Conservation (phyloP, 2,329 filamentous ascomycete species). For the Penicillium sp. region DNA sequence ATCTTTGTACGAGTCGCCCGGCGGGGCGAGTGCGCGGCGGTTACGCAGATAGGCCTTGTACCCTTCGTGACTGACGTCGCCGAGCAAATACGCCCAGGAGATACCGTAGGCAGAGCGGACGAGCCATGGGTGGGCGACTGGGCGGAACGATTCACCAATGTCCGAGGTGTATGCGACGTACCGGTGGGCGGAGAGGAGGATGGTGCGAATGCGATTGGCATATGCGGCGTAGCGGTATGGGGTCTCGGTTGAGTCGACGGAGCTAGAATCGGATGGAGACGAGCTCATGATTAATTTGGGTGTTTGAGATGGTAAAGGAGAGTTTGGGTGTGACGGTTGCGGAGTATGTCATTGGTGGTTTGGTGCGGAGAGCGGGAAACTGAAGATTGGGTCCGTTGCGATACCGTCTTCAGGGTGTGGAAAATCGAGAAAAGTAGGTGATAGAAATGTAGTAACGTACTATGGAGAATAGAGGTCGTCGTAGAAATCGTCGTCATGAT, state of each 20-base stretch:
- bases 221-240: conserved; percentile 90
- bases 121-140: conserved; percentile 77
- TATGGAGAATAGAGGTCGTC: conserved; percentile 72
- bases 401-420: no score
- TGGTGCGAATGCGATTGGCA: conserved; percentile 74
- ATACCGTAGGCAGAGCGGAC: conserved; percentile 81
- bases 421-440: background rate
- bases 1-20: conserved; percentile 47
- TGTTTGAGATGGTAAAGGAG: conserved; percentile 4
- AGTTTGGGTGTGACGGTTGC: background rate
- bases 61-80: conserved; percentile 86
- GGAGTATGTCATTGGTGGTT: conserved; percentile 2
- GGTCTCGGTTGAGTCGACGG: conserved; percentile 73
- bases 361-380: background rate
- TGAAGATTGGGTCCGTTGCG: no score
- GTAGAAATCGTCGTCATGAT: conserved; percentile 65
- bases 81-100: conserved; percentile 86
- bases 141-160: conserved; percentile 92
- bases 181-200: conserved; percentile 82
- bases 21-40: conserved; percentile 65
- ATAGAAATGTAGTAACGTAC: conserved; percentile 47
- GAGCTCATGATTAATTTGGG: conserved; percentile 14
- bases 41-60: conserved; percentile 93
- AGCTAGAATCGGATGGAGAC: conserved; percentile 43
- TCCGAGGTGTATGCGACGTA: conserved; percentile 97